phyloP scores from a whole-genome alignment of 306 rosid genomes.

The Astragalus glycyphyllos region DNA sequence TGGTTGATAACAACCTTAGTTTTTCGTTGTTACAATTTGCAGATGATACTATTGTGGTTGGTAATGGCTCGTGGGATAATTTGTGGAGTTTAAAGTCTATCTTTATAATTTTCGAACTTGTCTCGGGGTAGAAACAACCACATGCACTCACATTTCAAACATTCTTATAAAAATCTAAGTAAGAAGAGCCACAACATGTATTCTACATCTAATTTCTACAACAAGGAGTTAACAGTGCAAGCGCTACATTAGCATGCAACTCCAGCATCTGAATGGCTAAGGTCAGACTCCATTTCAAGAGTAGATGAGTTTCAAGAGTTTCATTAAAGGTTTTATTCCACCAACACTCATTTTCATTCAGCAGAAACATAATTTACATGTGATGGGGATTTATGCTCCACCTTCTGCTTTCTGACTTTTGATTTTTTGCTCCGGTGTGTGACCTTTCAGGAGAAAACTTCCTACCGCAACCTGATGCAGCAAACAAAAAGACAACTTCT shows the following conservation, averaged over 20 bases:
- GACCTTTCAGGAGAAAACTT: constrained; percentile 63
- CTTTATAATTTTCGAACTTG: too few relatives aligned
- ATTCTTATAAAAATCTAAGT: constrained; percentile 39
- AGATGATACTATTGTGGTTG: too few relatives aligned
- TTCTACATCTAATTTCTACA: constrained; percentile 20
- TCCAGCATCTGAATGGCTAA: constrained; percentile 65
- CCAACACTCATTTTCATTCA: constrained; percentile 59
- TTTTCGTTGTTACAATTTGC: too few relatives aligned
- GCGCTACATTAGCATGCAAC: constrained; percentile 42
- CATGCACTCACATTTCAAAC: constrained; percentile 51
- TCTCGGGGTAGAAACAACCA: constrained; percentile 49
- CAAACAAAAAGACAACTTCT: constrained; percentile 13
- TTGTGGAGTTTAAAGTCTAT: too few relatives aligned
- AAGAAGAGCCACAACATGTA: constrained; percentile 43
- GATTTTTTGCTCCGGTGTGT: constrained; percentile 27
- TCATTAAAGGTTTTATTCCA: constrained; percentile 68
- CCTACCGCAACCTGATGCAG: constrained; percentile 70
- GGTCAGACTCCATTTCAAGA: constrained; percentile 45
- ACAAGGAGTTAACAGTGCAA: not conserved
- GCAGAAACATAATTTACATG: constrained; percentile 51
- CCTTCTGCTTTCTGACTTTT: constrained; percentile 76
- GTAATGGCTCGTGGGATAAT: too few relatives aligned
- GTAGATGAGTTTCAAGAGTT: constrained; percentile 56
- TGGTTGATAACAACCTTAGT: too few relatives aligned
- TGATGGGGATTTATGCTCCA: constrained; percentile 54